Base-by-base conservation (phyloP, 192 early-diverging fungal genomes). In the Entrophospora sp. region DNA sequence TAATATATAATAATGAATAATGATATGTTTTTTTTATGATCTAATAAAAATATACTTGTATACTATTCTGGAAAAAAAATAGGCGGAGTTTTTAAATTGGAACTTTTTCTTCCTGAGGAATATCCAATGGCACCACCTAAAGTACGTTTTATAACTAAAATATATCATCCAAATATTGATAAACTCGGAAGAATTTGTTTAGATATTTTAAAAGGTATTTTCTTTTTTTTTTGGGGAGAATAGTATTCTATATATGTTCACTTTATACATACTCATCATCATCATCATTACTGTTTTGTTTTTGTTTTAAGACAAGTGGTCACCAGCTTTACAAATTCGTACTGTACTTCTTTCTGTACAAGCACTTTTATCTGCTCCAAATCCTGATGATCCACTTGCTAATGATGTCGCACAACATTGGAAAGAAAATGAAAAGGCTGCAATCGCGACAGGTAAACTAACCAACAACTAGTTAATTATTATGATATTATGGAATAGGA, bases 151-250 rank as follows among this genome's bases (percentile, higher is more conserved):
- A 78, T 98, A 75, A 98, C 96, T 49, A 93, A 92, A 76, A 98
- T 98, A 73, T 98, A 98, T 78, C 94, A 97, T 73, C 94, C 94
- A 20, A 98, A 98, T 73, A 98, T 98, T 73, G 96, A 98, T 77
- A 97, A 94, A 79, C 85, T 97, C 24, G 96, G 96, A 20, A 84
- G 94, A 55, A 97, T 98, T 68, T 98, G 96, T 59, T 79, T 98
- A 61, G 96, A 98, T 71, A 98, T 98, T 76, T 74, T 98, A 63
- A 98, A 98, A 81, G 91, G 90, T 91, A 68, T 34, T 14, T 48
- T 20, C 18, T 22, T 48, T 16, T 35, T n/a, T 63, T 44, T 61
- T 34, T 61, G n/a, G 13, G n/a, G 18, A 20, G 24, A 36, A n/a
- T n/a, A n/a, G n/a, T n/a, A n/a, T n/a, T n/a, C n/a, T n/a, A n/a